Evolutionary conservation across 805 yeast genomes (phyloP).

Genomic region (Metschnikowia chrysomelidarum): DNA sequence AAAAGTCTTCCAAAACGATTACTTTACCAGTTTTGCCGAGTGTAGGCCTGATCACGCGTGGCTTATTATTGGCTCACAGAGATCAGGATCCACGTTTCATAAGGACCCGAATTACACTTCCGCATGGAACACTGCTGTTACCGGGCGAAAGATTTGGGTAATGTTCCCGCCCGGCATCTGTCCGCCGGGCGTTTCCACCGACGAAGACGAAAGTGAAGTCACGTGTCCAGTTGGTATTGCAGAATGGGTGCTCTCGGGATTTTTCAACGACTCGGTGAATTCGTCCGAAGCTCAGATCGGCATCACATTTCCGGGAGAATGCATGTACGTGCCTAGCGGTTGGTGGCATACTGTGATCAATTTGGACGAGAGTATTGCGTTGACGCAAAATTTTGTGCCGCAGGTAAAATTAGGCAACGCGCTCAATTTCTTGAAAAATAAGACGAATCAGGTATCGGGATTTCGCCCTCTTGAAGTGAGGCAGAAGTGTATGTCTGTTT

Average conservation of each 20-base stretch:
- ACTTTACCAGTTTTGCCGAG: conserved; percentile 53
- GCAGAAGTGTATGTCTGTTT: conserved; percentile 25
- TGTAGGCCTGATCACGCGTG: conserved; percentile 91
- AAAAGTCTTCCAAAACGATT: conserved; percentile 52
- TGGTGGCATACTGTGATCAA: conserved; percentile 98
- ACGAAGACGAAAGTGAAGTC: conserved; percentile 78
- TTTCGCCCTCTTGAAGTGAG: conserved; percentile 59
- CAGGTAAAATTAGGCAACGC: conserved; percentile 56
- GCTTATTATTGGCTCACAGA: conserved; percentile 79
- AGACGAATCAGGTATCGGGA: conserved; percentile 74
- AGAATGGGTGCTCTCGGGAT: conserved; percentile 86
- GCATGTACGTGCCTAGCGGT: conserved; percentile 88
- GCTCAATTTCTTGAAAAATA: conserved; percentile 63
- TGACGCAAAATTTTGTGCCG: conserved; percentile 89
- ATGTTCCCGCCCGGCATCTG: conserved; percentile 76
- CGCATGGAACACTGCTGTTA: conserved; percentile 83
- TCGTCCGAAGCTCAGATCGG: conserved; percentile 59
- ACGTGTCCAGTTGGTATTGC: conserved; percentile 91
- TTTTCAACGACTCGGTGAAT: conserved; percentile 64
- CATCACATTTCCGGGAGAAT: conserved; percentile 77
- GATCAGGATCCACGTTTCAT: conserved; percentile 89
- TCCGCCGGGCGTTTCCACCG: conserved; percentile 86
- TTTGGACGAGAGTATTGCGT: conserved; percentile 74
- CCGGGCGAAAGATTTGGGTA: conserved; percentile 81
- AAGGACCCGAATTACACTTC: conserved; percentile 89